Conservation (phyloP, 257 asterid species). For the Scutellaria baicalensis region DNA sequence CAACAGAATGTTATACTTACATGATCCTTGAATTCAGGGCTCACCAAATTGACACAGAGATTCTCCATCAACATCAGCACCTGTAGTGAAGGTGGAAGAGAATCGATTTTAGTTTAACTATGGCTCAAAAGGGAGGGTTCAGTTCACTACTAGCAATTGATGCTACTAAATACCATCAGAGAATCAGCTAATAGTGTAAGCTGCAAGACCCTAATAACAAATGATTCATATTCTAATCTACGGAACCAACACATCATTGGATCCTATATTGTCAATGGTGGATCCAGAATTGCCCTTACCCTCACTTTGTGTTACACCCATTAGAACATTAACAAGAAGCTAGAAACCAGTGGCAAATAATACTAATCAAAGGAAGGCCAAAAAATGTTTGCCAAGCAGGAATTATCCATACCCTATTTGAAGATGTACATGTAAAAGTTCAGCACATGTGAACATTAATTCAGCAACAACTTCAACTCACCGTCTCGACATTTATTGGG, state of each 20-base stretch:
- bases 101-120: not conserved
- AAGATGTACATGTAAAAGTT: not conserved
- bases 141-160: not conserved
- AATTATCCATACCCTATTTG: not conserved
- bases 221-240: not conserved
- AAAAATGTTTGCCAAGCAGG: not conserved
- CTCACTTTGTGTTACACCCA: not conserved
- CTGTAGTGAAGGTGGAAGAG: slow-evolving; percentile 27
- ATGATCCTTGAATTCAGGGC: slow-evolving; percentile 79
- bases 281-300: not conserved
- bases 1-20: slow-evolving; percentile 33
- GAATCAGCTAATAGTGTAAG: not conserved
- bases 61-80: slow-evolving; percentile 74
- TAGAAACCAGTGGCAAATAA: not conserved
- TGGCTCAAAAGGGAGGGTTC: not conserved
- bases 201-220: not conserved
- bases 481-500: slow-evolving; percentile 74
- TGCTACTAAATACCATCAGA: not conserved
- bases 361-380: not conserved
- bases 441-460: not conserved
- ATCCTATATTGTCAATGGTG: not conserved
- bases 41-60: slow-evolving; percentile 59
- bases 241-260: not conserved
- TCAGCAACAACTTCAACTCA: slow-evolving; percentile 22
- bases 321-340: not conserved